Percentiles rank a stretch among this genome's conserved stretches.
Evolutionary conservation across 2,329 filamentous ascomycete genomes (phyloP).

Genomic region (Periconia sp.): DNA sequence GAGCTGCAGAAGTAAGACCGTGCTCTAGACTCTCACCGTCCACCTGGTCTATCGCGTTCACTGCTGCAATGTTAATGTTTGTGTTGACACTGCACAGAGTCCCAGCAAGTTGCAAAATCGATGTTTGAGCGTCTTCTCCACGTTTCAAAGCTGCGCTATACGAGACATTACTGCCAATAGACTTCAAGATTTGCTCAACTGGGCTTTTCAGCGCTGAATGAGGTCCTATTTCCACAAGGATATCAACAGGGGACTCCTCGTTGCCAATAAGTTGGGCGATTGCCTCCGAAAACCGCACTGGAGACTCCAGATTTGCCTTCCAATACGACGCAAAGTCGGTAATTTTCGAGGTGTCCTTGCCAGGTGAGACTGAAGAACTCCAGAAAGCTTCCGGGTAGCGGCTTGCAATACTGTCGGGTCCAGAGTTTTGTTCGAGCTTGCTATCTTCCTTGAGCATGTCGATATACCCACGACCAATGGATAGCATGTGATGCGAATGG

Average conservation of each 20-base stretch:
- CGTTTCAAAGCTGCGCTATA: slow-evolving; percentile 13
- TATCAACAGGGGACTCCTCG: neutral
- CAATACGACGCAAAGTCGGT: slow-evolving; percentile 14
- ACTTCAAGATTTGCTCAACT: slow-evolving; percentile 18
- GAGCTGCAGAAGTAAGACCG: slow-evolving; percentile 7
- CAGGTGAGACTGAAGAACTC: slow-evolving; percentile 16
- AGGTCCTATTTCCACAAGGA: slow-evolving; percentile 7
- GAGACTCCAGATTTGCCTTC: slow-evolving; percentile 18
- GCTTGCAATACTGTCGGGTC: neutral
- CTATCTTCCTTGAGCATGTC: neutral
- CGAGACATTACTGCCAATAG: neutral
- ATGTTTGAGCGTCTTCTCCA: slow-evolving; percentile 7
- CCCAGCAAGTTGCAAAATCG: slow-evolving; percentile 15
- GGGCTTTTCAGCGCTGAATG: slow-evolving; percentile 4
- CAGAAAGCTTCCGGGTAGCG: slow-evolving; percentile 1
- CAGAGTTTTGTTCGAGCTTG: neutral
- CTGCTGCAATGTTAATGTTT: slow-evolving; percentile 9
- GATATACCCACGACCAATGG: slow-evolving; percentile 15
- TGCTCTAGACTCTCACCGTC: neutral
- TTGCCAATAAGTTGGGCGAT: neutral
- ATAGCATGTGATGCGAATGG: slow-evolving; percentile 29
- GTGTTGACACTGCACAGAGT: slow-evolving; percentile 12
- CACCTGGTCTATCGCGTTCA: slow-evolving; percentile 14
- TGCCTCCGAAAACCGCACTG: slow-evolving; percentile 19
- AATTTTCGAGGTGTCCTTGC: neutral